Evolutionary conservation across 805 yeast genomes (phyloP), one percentile per base, ranked within the genome.

Genomic region (Priceomyces haplophilus): DNA sequence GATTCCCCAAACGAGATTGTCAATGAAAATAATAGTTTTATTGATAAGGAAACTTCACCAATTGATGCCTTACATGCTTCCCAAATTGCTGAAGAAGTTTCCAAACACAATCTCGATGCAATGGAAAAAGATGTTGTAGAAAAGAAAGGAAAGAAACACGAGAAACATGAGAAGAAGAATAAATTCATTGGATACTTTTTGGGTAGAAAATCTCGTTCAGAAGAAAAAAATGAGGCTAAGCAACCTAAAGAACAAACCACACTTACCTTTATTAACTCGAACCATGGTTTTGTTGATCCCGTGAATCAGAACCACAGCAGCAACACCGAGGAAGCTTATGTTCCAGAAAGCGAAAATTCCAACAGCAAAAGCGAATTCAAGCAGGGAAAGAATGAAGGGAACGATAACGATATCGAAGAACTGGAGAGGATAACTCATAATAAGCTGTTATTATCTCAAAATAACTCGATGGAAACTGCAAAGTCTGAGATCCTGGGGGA

Each of bases 171-270:
- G 24, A 36, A 36, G 17, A 25, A 36, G 15, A 23, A 25, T 12
- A 36, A 36, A 10, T 36, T 36, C 13, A 36, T 36, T 23, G 30
- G 31, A 6, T 32, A 32, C 35, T 16, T 36, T 36, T 36, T 36
- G 15, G 39, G 39, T 23, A 36, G 17, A 11, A 36, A 36, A 25
- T 12, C 8, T 15, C 37, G 15, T 3, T 34, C 37, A 13, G 24
- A 16, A 16, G 16, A 32, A 10, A 19, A 8, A 8, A 19, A 10
- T 32, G 20, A 32, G 11, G 16, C 4, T 7, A 16, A 7, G 4
- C 4, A 8, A 13, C 12, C 34, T 7, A 16, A 32, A 5, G 16
- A 30, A 30, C 6, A 32, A 4, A 32, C 19, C 19, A 11, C 17
- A 32, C 12, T 16, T 10, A 19, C n/a, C n/a, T n/a, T n/a, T n/a